Conservation (phyloP, 1,284 basidiomycete species). For the Rhodotorula mucilaginosa region DNA sequence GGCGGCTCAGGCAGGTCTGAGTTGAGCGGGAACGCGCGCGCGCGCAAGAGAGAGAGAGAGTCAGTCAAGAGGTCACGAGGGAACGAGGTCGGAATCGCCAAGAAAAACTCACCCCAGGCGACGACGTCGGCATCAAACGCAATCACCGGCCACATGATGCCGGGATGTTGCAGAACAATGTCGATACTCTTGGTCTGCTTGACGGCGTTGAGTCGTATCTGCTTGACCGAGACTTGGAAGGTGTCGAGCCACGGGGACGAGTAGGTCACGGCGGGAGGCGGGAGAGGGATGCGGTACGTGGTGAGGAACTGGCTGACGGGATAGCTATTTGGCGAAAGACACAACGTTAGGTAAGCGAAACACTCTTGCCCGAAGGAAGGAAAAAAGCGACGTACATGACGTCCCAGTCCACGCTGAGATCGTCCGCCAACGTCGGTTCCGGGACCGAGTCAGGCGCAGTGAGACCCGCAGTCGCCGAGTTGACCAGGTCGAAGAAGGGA, state of each 20-base stretch:
- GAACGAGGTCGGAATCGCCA: too few species aligned
- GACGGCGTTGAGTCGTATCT: constrained; percentile 59
- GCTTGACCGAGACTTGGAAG: constrained; percentile 63
- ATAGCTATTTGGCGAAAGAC: neutral
- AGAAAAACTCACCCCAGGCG: constrained; percentile 60
- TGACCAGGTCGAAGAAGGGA: constrained; percentile 64
- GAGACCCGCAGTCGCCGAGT: constrained; percentile 64
- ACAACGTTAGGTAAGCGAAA: neutral
- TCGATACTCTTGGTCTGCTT: constrained; percentile 70
- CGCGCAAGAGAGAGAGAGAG: too few species aligned
- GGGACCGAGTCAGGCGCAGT: constrained; percentile 51
- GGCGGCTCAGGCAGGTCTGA: constrained; percentile 57
- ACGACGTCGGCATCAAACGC: constrained; percentile 90
- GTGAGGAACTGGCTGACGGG: constrained; percentile 62
- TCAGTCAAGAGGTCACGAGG: neutral
- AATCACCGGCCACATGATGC: constrained; percentile 85
- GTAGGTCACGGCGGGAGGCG: constrained; percentile 55
- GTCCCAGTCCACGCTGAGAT: constrained; percentile 35
- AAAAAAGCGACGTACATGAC: constrained; percentile 36
- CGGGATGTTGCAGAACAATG: constrained; percentile 73
- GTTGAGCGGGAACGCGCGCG: too few species aligned
- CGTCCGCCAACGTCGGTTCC: constrained; percentile 46
- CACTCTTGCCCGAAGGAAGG: too few species aligned
- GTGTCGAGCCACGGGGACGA: constrained; percentile 57
- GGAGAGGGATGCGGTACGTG: constrained; percentile 68